Evolutionary conservation across 352 stramenopile genomes (phyloP).

Genomic region (Globisporangium nunn): DNA sequence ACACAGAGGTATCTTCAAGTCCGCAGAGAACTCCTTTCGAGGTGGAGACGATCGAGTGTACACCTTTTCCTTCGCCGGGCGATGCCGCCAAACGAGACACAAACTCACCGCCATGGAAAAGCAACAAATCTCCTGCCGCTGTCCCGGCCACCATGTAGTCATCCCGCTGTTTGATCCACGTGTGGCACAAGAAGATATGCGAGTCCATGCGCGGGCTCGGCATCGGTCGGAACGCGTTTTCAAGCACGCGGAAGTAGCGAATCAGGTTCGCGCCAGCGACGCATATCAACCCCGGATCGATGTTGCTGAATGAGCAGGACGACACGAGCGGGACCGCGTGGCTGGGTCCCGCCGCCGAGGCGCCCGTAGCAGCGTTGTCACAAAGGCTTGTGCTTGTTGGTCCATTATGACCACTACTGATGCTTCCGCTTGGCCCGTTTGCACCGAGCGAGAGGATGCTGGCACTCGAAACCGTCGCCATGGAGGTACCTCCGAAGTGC

Average conservation of each 20-base stretch:
- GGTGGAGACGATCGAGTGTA: conserved; percentile 56
- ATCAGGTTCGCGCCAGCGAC: conserved; percentile 77
- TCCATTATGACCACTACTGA: not conserved
- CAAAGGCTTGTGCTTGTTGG: not conserved
- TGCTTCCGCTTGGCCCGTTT: not conserved
- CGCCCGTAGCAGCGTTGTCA: not conserved
- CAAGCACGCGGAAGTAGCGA: conserved; percentile 88
- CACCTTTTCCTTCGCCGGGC: conserved; percentile 34
- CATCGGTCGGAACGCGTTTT: conserved; percentile 81
- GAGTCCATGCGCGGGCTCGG: conserved; percentile 67
- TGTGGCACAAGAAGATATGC: conserved; percentile 75
- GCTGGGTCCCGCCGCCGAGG: not conserved
- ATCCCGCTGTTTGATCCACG: conserved; percentile 88
- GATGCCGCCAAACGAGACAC: conserved; percentile 46
- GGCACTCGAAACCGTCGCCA: conserved; percentile 15
- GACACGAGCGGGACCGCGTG: conserved; percentile 35
- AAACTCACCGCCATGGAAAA: conserved; percentile 83
- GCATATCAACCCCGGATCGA: conserved; percentile 84
- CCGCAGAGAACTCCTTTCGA: conserved; percentile 78
- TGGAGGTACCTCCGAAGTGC: conserved; percentile 21
- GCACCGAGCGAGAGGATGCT: conserved; percentile 16
- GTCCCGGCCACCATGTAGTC: conserved; percentile 87
- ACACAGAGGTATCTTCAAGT: conserved; percentile 58
- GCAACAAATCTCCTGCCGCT: conserved; percentile 68
- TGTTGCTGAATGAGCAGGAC: conserved; percentile 83